Evolutionary conservation across 2,329 filamentous ascomycete genomes (phyloP).

Genomic region (Hypoxylon sp.): DNA sequence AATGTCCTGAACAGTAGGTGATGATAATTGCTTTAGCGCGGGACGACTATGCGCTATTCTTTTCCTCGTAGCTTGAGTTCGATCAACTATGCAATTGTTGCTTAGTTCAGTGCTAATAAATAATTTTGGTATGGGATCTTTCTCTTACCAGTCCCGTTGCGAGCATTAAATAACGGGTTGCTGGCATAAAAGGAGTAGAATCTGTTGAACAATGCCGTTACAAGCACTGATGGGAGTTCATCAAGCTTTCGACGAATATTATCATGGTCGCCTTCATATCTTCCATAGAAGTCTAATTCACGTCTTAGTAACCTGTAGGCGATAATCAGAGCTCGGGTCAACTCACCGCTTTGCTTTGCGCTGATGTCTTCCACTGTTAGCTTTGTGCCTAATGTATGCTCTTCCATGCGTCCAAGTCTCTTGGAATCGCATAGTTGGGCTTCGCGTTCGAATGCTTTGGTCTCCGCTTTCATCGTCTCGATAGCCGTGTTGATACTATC

Average conservation of each 20-base stretch:
- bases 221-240: conserved; percentile 12
- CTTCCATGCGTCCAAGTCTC: conserved; percentile 32
- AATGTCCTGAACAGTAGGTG: conserved; percentile 5
- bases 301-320: not conserved
- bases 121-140: not conserved
- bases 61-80: conserved; percentile 9
- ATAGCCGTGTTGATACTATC: conserved; percentile 25
- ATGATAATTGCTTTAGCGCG: conserved; percentile 11
- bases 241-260: conserved; percentile 23
- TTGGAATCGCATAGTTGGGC: conserved; percentile 33
- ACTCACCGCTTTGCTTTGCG: conserved; percentile 12
- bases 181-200: conserved; percentile 33
- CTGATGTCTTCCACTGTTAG: conserved; percentile 24
- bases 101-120: not conserved
- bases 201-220: conserved; percentile 18
- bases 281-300: conserved; percentile 9
- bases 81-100: conserved; percentile 7
- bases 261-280: conserved; percentile 14
- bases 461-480: conserved; percentile 18
- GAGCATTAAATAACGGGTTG: conserved; percentile 28
- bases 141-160: conserved; percentile 32
- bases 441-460: conserved; percentile 29
- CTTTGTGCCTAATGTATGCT: conserved; percentile 17
- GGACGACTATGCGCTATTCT: conserved; percentile 7
- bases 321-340: not conserved